phyloP scores from a whole-genome alignment of 2,329 filamentous ascomycete species.

The Ascochyta pisi region DNA sequence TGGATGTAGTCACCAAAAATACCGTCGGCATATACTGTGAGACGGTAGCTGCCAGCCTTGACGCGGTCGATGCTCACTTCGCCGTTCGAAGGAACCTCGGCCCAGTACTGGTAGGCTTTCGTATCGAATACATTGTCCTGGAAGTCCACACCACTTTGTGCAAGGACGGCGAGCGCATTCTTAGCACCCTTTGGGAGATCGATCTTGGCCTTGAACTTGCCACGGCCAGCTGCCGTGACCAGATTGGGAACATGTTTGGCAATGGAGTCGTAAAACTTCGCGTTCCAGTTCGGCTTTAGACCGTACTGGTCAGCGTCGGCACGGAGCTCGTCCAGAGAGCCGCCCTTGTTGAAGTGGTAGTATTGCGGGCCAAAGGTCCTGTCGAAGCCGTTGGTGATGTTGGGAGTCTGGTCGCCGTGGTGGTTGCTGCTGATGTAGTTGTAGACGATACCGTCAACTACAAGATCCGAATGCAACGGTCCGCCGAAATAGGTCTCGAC shows the following conservation, averaged over 20 bases:
- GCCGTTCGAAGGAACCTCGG: conserved; percentile 54
- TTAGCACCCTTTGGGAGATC: conserved; percentile 60
- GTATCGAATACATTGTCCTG: conserved; percentile 65
- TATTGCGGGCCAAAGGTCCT: conserved; percentile 65
- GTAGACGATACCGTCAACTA: conserved; percentile 69
- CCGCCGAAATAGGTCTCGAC: conserved; percentile 68
- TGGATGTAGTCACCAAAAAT: conserved; percentile 66
- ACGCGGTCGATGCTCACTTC: conserved; percentile 61
- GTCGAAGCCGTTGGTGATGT: conserved; percentile 61
- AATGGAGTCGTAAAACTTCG: conserved; percentile 68
- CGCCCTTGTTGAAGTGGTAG: conserved; percentile 67
- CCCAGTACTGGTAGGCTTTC: conserved; percentile 68
- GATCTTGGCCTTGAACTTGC: conserved; percentile 59
- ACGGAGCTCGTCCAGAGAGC: conserved; percentile 53
- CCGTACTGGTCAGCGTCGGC: conserved; percentile 63
- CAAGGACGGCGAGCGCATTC: conserved; percentile 62
- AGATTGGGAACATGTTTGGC: conserved; percentile 66
- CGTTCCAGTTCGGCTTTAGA: conserved; percentile 60
- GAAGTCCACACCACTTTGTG: conserved; percentile 60
- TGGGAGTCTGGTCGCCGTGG: conserved; percentile 67
- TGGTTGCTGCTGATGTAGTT: conserved; percentile 67
- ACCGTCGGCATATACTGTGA: conserved; percentile 68
- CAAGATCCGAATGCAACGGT: conserved; percentile 66
- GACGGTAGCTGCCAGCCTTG: conserved; percentile 64
- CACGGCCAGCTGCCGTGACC: conserved; percentile 59